Evolutionary conservation across 176 grass and related monocot species (phyloP), one percentile per base, ranked within the genome.

Genomic region (maize (Zea mays)): DNA sequence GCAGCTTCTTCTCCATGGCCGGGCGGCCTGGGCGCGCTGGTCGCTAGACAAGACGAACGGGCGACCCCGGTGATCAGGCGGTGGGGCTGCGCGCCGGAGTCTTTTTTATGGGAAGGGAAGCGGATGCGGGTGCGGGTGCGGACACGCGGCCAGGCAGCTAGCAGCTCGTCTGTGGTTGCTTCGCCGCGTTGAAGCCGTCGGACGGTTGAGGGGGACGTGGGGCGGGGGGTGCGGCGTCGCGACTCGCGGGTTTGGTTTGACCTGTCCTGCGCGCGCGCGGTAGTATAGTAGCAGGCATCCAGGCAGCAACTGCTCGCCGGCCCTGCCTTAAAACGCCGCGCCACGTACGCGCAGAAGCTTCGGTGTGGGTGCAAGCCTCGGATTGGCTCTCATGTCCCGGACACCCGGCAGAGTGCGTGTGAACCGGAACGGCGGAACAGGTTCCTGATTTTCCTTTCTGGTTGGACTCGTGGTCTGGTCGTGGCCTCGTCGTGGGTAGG

Each of bases 1-100:
- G 69, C 48, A 79, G 66, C 86, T 77, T 90, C 89, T 90, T 92
- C 80, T 87, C 86, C 88, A 87, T 64, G 10, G 39, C 5, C 36
- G 5, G 43, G 34, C 44, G 2, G 27, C 65, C 40, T 44, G 65
- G 40, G 65, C 65, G 69, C 15, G n/a, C n/a, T n/a, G n/a, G n/a
- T n/a, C n/a, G n/a, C n/a, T n/a, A n/a, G n/a, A n/a, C n/a, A n/a
- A n/a, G n/a, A n/a, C n/a, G 27, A 27, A 27, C 27, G 27, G 27
- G 27, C 27, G 27, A 27, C 27, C 27, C 27, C 27, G 27, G 27
- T 67, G 63, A 79, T 79, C 67, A 52, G 45, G 48, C 41, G 70
- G 61, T 58, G 11, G 67, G 54, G 54, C 61, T 45, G 15, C 65
- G 42, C 40, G 66, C 1, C 57, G 72, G 79, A 58, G n/a, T 35